Conservation (phyloP, 805 yeast species). For the Wickerhamomyces rabaulensis region DNA sequence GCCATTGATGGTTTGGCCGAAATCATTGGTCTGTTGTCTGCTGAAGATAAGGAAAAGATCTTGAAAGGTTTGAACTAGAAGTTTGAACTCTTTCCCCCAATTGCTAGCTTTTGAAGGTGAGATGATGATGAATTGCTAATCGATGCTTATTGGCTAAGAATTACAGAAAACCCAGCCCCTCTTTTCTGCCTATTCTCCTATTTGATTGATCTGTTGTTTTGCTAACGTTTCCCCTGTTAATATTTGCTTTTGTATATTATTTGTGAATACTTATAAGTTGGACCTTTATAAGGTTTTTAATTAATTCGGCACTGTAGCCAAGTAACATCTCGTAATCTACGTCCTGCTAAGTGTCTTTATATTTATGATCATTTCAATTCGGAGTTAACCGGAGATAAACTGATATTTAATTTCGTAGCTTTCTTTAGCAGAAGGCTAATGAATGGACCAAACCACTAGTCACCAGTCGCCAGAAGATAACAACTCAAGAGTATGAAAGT, state of each 20-base stretch:
- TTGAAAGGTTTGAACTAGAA: slow-evolving; percentile 28
- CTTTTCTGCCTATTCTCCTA: background rate
- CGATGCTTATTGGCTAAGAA: background rate
- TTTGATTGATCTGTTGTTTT: background rate
- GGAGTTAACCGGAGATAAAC: too few species aligned
- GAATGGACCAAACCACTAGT: too few species aligned
- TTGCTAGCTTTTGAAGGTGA: background rate
- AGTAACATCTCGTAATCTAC: too few species aligned
- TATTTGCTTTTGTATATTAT: background rate
- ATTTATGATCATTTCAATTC: too few species aligned
- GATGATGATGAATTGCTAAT: background rate
- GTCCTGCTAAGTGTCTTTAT: too few species aligned
- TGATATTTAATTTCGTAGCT: too few species aligned
- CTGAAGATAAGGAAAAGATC: slow-evolving; percentile 47
- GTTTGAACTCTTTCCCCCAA: background rate
- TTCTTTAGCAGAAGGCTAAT: too few species aligned
- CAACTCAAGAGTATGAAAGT: too few species aligned
- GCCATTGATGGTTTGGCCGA: slow-evolving; percentile 52
- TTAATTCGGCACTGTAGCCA: too few species aligned
- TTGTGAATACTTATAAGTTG: background rate
- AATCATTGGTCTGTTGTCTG: slow-evolving; percentile 44
- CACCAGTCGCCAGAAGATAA: too few species aligned
- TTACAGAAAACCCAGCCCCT: background rate
- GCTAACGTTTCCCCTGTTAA: background rate
- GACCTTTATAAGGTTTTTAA: background rate